These are phyloP conservation scores for Cladosporium oxysporum DNA, from an alignment of 2,329 filamentous ascomycete species.

Conservation along the genomic window DNA sequence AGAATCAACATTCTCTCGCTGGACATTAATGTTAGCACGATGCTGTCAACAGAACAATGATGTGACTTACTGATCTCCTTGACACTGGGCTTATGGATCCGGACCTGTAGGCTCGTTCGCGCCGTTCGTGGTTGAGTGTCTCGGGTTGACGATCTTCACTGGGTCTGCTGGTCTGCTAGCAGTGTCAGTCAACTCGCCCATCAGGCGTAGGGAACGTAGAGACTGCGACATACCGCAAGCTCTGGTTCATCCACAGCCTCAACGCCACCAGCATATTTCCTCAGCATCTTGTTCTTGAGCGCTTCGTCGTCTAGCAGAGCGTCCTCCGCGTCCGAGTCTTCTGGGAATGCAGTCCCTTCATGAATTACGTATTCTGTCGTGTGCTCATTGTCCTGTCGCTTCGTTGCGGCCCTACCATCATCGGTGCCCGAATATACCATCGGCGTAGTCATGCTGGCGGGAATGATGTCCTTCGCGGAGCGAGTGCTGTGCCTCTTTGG, in stretches of 20 bases:
- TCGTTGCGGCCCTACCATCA: neutral
- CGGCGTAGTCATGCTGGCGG: neutral
- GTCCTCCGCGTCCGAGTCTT: slow-evolving; percentile 12
- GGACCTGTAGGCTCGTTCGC: neutral
- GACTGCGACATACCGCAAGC: neutral
- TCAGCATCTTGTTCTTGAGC: slow-evolving; percentile 16
- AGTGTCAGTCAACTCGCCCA: neutral
- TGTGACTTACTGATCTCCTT: neutral
- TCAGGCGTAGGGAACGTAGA: neutral
- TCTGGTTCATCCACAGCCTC: neutral
- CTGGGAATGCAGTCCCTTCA: neutral
- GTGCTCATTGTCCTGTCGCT: neutral
- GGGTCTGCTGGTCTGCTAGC: neutral
- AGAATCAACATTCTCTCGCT: neutral
- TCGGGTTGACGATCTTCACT: neutral
- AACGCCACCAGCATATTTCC: neutral
- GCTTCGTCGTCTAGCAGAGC: slow-evolving; percentile 4
- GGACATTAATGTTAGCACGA: neutral
- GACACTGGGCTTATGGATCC: neutral
- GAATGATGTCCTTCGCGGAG: neutral
- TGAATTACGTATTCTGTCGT: neutral
- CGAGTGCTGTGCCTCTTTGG: neutral
- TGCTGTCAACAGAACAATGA: neutral
- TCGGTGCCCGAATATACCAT: neutral
- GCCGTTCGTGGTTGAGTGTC: neutral